Conservation (phyloP, 2,329 filamentous ascomycete genomes). For the Raffaelea deltoideospora region DNA sequence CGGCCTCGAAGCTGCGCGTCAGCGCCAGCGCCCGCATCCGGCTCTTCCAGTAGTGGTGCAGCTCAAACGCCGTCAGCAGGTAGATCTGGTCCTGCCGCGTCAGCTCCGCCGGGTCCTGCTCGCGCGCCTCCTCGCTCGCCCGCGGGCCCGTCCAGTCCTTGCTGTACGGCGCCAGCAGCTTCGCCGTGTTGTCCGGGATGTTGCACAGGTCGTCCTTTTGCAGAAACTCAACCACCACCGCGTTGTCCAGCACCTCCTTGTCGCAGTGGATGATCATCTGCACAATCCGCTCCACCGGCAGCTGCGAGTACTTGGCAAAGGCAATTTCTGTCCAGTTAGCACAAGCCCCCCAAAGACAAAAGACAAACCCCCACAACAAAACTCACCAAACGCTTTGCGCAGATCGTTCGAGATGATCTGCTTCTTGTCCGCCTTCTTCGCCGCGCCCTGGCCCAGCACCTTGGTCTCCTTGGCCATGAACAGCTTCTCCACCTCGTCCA, state of each 20-base stretch:
- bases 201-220: constrained; percentile 86
- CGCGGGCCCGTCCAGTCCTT: constrained; percentile 92
- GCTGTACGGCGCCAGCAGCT: constrained; percentile 87
- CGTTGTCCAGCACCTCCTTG: constrained; percentile 71
- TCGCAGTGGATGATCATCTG: constrained; percentile 96
- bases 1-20: constrained; percentile 67
- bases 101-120: constrained; percentile 75
- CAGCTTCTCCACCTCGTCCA: constrained; percentile 93
- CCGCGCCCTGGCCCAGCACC: constrained; percentile 53
- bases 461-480: constrained; percentile 98
- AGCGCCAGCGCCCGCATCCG: constrained; percentile 82
- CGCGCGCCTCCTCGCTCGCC: constrained; percentile 59
- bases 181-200: constrained; percentile 77
- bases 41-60: constrained; percentile 97
- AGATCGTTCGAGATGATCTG: constrained; percentile 87
- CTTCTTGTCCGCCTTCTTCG: constrained; percentile 90
- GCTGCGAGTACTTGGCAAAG: constrained; percentile 81
- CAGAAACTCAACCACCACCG: constrained; percentile 91
- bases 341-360: neutral
- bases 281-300: constrained; percentile 69
- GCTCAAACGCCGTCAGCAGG: constrained; percentile 79
- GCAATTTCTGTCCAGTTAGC: constrained; percentile 54
- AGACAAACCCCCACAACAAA: neutral
- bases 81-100: constrained; percentile 94
- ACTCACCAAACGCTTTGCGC: constrained; percentile 66